phyloP scores from a whole-genome alignment of 106 monocot genomes.

The Dendrobium catenatum region DNA sequence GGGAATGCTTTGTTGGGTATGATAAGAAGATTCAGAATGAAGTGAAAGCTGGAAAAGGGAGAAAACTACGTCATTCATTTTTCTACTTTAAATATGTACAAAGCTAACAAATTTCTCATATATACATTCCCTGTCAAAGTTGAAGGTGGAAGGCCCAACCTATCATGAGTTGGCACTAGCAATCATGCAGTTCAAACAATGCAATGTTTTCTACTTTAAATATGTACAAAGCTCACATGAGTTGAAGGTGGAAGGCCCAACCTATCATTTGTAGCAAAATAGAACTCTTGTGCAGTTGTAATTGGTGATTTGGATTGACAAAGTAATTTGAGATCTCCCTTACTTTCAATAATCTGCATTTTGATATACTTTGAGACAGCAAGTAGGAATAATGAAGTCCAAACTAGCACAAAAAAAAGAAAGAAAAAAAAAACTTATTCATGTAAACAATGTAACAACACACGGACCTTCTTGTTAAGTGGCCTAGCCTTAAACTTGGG shows the following conservation, averaged over 20 bases:
- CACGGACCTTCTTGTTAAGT: conserved; percentile 70
- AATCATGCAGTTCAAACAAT: too few species aligned
- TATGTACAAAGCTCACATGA: too few species aligned
- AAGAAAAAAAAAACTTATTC: background rate
- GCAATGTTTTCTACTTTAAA: too few species aligned
- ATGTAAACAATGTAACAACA: background rate
- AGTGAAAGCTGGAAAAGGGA: conserved; percentile 62
- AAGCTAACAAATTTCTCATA: background rate
- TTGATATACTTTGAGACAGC: background rate
- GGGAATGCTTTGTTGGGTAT: conserved; percentile 28
- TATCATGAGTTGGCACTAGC: too few species aligned
- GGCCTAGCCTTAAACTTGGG: conserved; percentile 96
- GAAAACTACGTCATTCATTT: background rate
- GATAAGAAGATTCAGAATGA: conserved; percentile 40
- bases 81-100: background rate
- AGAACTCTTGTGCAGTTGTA: conserved; percentile 84
- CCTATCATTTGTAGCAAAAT: conserved; percentile 84
- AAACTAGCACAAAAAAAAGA: too few species aligned
- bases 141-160: too few species aligned
- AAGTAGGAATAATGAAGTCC: background rate
- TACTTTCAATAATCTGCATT: conserved; percentile 79
- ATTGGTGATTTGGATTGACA: conserved; percentile 42
- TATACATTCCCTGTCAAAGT: conserved; percentile 74
- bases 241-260: conserved; percentile 49
- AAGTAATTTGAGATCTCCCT: conserved; percentile 46